Conservation (phyloP, 805 yeast species). For the Yarrowia porcina region DNA sequence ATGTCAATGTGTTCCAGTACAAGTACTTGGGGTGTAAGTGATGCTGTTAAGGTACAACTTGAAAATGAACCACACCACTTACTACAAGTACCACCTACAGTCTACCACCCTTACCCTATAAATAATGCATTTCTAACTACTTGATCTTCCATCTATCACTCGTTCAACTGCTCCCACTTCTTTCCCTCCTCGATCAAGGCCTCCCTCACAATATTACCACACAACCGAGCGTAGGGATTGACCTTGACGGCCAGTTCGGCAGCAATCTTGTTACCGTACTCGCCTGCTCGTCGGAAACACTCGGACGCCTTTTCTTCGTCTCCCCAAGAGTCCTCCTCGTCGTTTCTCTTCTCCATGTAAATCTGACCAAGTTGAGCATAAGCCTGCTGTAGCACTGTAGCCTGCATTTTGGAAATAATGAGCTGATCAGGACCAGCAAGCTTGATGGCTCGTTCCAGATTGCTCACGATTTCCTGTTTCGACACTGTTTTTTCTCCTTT, state of each 20-base stretch:
- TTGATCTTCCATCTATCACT: background rate
- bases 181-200: slow-evolving; percentile 30
- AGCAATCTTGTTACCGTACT: slow-evolving; percentile 37
- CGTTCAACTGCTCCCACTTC: background rate
- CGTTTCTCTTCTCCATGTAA: slow-evolving; percentile 29
- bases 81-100: no score
- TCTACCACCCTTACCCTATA: no score
- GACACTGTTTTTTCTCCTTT: background rate
- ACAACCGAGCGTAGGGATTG: slow-evolving; percentile 40
- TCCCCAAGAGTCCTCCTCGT: slow-evolving; percentile 32
- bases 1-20: no score
- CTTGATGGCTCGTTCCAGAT: slow-evolving; percentile 33
- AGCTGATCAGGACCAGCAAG: slow-evolving; percentile 33
- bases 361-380: slow-evolving; percentile 37
- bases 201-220: slow-evolving; percentile 37
- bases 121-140: background rate
- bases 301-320: slow-evolving; percentile 36
- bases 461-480: slow-evolving; percentile 29
- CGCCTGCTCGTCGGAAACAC: slow-evolving; percentile 34
- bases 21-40: no score
- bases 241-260: slow-evolving; percentile 33
- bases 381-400: slow-evolving; percentile 36
- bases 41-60: no score
- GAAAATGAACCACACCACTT: no score
- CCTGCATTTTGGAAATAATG: slow-evolving; percentile 36